A percentile compares a stretch with the other conserved stretches of the same genome.
phyloP scores from a whole-genome alignment of 768 basidiomycete species.

The Mycena polygramma region DNA sequence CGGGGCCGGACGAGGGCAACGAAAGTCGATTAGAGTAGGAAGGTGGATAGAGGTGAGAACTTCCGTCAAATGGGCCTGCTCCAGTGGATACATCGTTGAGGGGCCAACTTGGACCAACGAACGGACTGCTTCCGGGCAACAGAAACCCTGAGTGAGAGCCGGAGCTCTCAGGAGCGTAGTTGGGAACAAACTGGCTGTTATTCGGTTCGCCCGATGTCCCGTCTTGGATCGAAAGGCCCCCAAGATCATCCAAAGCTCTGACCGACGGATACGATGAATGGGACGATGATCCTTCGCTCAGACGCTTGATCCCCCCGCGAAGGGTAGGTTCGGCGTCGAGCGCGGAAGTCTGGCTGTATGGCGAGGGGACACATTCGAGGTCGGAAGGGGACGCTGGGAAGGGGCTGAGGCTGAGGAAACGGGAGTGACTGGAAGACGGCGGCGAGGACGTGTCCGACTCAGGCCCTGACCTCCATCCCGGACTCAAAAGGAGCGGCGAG shows the following conservation, averaged over 20 bases:
- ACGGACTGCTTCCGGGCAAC: too few relatives aligned
- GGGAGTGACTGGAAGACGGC: neutral
- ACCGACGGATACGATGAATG: neutral
- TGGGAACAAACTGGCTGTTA: neutral
- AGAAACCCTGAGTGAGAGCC: neutral
- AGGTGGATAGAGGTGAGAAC: neutral
- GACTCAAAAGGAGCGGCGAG: neutral
- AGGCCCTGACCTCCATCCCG: neutral
- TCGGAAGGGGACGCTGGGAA: neutral
- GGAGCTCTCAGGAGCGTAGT: neutral
- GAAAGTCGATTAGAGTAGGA: neutral
- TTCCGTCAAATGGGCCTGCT: too few relatives aligned
- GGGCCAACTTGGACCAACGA: too few relatives aligned
- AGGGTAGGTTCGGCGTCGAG: neutral
- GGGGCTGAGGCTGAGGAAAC: neutral
- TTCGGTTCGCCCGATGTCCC: neutral
- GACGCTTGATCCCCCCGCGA: neutral
- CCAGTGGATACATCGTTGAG: too few relatives aligned
- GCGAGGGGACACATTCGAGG: neutral
- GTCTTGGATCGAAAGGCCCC: neutral
- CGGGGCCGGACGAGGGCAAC: neutral
- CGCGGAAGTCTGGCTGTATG: neutral
- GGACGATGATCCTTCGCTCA: neutral
- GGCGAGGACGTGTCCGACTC: constrained; percentile 14
- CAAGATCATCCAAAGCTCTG: neutral